phyloP scores from a whole-genome alignment of 2,329 filamentous ascomycete genomes.

The Capronia epimyces region DNA sequence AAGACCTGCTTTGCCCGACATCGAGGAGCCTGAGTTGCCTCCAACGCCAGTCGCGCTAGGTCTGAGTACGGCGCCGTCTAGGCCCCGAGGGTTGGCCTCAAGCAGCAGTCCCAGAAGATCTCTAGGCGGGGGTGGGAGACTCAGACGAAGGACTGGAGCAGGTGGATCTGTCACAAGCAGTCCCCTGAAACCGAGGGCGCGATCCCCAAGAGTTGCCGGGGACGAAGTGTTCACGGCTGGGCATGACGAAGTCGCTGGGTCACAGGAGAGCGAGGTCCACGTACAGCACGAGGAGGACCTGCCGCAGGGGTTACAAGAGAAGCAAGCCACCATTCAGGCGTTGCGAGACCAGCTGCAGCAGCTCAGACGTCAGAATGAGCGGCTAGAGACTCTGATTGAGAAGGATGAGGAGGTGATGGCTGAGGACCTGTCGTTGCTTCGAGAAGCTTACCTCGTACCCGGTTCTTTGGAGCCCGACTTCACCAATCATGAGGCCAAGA shows the following conservation, averaged over 20 bases:
- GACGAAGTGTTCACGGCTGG: slow-evolving; percentile 1
- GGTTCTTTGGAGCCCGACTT: neutral
- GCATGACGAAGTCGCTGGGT: slow-evolving; percentile 9
- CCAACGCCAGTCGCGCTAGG: slow-evolving; percentile 29
- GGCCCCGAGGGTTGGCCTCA: slow-evolving; percentile 25
- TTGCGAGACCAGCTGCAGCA: slow-evolving; percentile 10
- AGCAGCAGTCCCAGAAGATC: slow-evolving; percentile 27
- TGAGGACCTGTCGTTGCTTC: slow-evolving; percentile 5
- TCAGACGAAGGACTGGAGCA: slow-evolving; percentile 10
- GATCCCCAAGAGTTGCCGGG: neutral
- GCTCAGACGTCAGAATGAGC: slow-evolving; percentile 6
- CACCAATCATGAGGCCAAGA: neutral
- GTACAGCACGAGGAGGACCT: slow-evolving; percentile 6
- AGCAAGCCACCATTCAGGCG: slow-evolving; percentile 7
- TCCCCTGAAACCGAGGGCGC: slow-evolving; percentile 25
- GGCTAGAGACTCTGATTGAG: slow-evolving; percentile 12
- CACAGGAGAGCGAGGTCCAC: slow-evolving; percentile 16
- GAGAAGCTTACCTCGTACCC: neutral
- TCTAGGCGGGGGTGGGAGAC: slow-evolving; percentile 20
- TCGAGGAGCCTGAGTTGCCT: slow-evolving; percentile 26
- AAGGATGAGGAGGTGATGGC: slow-evolving; percentile 7
- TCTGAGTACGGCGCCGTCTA: slow-evolving; percentile 16
- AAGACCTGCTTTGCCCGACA: neutral
- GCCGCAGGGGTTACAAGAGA: slow-evolving; percentile 5
- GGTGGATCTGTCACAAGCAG: slow-evolving; percentile 23